Evolutionary conservation across 805 yeast genomes (phyloP).

Genomic region (Nakazawaea pomicola): DNA sequence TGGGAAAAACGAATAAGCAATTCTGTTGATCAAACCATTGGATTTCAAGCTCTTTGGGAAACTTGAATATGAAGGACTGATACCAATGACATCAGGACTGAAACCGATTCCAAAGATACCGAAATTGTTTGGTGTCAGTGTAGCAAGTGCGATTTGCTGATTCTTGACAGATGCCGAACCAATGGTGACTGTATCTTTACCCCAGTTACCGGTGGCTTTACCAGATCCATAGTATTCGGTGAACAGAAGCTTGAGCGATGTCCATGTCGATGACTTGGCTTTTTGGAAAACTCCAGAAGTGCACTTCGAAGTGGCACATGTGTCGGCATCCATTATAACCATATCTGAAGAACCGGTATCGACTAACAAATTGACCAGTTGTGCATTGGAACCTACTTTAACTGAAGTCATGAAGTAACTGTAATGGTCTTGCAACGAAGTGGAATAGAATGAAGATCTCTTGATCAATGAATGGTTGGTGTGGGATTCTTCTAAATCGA

Average conservation of each 20-base stretch:
- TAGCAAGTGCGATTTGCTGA: conserved; percentile 64
- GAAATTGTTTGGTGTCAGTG: conserved; percentile 43
- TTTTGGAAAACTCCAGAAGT: not conserved
- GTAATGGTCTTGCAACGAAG: not conserved
- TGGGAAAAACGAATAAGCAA: conserved; percentile 47
- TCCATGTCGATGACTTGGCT: not conserved
- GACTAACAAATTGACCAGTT: conserved; percentile 17
- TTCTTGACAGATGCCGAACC: conserved; percentile 37
- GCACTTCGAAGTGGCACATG: not conserved
- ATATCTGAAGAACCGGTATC: conserved; percentile 30
- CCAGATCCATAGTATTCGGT: conserved; percentile 6
- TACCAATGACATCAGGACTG: conserved; percentile 5
- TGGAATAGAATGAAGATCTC: conserved; percentile 1
- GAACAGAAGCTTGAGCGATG: not conserved
- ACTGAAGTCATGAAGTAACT: conserved; percentile 8
- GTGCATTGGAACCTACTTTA: conserved; percentile 18
- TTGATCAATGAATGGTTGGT: not conserved
- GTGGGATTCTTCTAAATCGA: conserved; percentile 6
- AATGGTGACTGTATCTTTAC: conserved; percentile 46
- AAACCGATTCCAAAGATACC: conserved; percentile 67
- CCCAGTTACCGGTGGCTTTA: conserved; percentile 33
- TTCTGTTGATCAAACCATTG: conserved; percentile 43
- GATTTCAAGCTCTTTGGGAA: conserved; percentile 50
- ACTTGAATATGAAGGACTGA: conserved; percentile 37
- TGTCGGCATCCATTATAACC: no score